Base-by-base conservation (phyloP, 1,139 yeast genomes). In the Yamadazyma friedrichii region DNA sequence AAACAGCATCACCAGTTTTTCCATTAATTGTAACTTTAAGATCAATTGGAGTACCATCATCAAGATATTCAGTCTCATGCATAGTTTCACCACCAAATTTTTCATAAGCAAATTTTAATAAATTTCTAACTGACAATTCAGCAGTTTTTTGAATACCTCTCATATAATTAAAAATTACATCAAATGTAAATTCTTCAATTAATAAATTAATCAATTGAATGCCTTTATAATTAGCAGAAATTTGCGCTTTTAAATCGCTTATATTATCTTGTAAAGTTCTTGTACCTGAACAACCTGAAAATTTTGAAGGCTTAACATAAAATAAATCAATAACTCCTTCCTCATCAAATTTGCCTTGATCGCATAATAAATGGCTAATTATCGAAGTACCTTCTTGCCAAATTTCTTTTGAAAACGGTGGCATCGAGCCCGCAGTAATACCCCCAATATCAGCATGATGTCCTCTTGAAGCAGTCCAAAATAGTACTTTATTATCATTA, bases 371-470 rank as follows among this genome's bases (percentile, higher is more conserved):
- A 64, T 53, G 78, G 75, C 62, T 74, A 77, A 9, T 80, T 76
- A 42, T 67, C 64, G 43, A 81, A 9, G 84, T 86, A 33, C 87
- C 87, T 55, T 81, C 87, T 54, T 79, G 78, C 65, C 76, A 78
- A 17, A 81, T 59, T 48, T 70, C 78, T 42, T 74, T 76, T 13
- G 85, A 78, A 46, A 73, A 72, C 2, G 86, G 81, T 6, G 84
- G 82, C 77, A 79, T 77, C 1, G 86, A 80, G 1, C 87, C 87
- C 2, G 87, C 83, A 15, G 78, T 64, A 35, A 78, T 62, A 22
- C 87, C 86, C 31, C 87, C 87, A 52, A 81, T 80, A 52, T 81
- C 87, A 10, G 85, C 78, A 53, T 81, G 87, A 53, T 81, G 87
- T 9, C 85, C 87, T 34, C 87, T 64, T 3, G 84, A 71, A 1